phyloP scores from a whole-genome alignment of 163 green algal species.

The Prototheca stagnorum region DNA sequence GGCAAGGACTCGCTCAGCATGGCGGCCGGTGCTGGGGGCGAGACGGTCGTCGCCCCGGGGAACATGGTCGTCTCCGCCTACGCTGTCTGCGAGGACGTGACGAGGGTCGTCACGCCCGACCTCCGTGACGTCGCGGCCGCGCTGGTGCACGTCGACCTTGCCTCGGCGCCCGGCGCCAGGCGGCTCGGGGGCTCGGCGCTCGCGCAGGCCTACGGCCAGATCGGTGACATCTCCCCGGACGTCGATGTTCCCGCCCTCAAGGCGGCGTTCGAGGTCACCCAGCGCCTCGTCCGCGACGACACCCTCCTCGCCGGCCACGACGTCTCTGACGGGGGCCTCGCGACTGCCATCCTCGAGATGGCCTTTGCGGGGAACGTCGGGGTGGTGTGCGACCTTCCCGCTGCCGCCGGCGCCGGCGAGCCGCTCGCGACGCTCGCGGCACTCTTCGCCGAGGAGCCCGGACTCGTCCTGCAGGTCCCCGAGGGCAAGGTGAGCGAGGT shows the following conservation, averaged over 20 bases:
- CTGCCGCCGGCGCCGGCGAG: conserved; percentile 9
- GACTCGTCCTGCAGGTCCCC: conserved; percentile 82
- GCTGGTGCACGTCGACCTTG: conserved; percentile 87
- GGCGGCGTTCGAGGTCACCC: conserved; percentile 52
- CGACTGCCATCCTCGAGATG: conserved; percentile 78
- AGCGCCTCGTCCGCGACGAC: conserved; percentile 51
- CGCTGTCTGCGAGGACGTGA: conserved; percentile 89
- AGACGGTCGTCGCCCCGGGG: conserved; percentile 87
- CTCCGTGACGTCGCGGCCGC: conserved; percentile 64
- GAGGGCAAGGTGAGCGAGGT: conserved; percentile 31
- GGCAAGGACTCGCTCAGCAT: conserved; percentile 97
- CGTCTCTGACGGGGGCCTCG: conserved; percentile 86
- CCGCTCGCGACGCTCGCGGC: conserved; percentile 30
- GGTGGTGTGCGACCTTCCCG: conserved; percentile 39
- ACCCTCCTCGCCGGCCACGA: conserved; percentile 80
- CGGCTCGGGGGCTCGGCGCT: conserved; percentile 79
- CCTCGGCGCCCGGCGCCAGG: conserved; percentile 17
- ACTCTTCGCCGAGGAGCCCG: conserved; percentile 93
- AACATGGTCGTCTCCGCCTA: conserved; percentile 92
- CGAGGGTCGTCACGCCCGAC: conserved; percentile 72
- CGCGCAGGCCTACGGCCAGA: conserved; percentile 66
- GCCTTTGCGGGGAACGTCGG: conserved; percentile 84
- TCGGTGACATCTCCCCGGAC: conserved; percentile 62
- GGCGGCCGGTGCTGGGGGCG: conserved; percentile 65
- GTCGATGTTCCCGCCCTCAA: conserved; percentile 33